These are phyloP conservation scores for Vachellia pachyceras DNA, from an alignment of 306 rosid species.

Conservation along the genomic window DNA sequence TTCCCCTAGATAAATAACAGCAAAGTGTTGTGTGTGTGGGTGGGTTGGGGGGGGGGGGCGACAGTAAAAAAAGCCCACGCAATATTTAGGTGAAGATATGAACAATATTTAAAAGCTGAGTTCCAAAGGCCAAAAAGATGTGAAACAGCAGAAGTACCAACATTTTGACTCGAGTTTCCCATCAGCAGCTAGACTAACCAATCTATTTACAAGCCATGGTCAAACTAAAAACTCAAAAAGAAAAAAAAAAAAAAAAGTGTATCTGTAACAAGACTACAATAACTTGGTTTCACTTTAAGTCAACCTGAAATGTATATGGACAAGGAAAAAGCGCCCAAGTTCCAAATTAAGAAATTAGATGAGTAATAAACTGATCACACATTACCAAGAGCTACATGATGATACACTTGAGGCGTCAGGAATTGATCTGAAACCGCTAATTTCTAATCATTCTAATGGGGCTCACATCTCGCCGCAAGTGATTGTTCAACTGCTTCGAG, in stretches of 20 bases:
- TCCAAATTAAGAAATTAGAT: conserved; percentile 56
- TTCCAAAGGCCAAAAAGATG: not conserved
- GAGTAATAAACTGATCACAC: conserved; percentile 45
- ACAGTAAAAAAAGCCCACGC: conserved; percentile 7
- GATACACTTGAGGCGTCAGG: conserved; percentile 46
- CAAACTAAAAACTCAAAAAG: conserved; percentile 28
- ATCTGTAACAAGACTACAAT: conserved; percentile 48
- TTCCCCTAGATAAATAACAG: not conserved
- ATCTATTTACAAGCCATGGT: conserved; percentile 75
- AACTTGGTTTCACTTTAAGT: conserved; percentile 40
- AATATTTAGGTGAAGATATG: conserved; percentile 29
- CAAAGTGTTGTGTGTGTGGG: no score
- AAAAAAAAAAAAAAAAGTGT: conserved; percentile 11
- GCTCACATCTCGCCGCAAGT: conserved; percentile 55
- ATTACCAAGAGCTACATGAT: conserved; percentile 44
- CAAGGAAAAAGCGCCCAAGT: conserved; percentile 54
- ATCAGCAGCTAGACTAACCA: conserved; percentile 55
- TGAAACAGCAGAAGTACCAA: conserved; percentile 20
- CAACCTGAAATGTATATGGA: conserved; percentile 52
- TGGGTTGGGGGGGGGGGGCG: no score
- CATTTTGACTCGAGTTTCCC: conserved; percentile 42
- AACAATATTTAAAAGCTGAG: conserved; percentile 6
- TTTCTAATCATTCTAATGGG: conserved; percentile 53
- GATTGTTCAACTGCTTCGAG: conserved; percentile 49
- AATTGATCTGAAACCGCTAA: conserved; percentile 44